phyloP scores from a whole-genome alignment of 2,329 filamentous ascomycete species.

The Trichoderma asperellum region DNA sequence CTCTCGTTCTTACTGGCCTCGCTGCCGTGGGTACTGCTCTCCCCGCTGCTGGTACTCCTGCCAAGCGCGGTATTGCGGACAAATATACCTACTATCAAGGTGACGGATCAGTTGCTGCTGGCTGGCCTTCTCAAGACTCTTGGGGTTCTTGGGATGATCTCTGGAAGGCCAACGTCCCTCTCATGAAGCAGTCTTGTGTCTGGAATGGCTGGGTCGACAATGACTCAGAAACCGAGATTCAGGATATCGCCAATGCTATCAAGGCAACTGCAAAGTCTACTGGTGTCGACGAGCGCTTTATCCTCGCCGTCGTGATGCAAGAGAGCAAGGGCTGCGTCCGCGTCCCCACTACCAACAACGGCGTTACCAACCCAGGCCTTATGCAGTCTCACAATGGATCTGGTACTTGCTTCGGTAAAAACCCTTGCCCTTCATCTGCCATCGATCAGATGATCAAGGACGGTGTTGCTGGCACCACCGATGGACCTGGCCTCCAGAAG shows the following conservation, averaged over 20 bases:
- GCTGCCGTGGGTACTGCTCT: slow-evolving; percentile 22
- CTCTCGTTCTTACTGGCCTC: slow-evolving; percentile 20
- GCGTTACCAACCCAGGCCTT: slow-evolving; percentile 49
- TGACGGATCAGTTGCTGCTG: slow-evolving; percentile 32
- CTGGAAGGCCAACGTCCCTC: slow-evolving; percentile 31
- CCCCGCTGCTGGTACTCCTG: background rate
- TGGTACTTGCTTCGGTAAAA: slow-evolving; percentile 45
- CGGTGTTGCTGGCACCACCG: slow-evolving; percentile 47
- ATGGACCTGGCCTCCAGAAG: slow-evolving; percentile 46
- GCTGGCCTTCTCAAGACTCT: slow-evolving; percentile 33
- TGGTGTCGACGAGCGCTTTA: slow-evolving; percentile 47
- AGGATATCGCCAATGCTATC: slow-evolving; percentile 37
- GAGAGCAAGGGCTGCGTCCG: slow-evolving; percentile 52
- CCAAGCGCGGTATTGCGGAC: slow-evolving; percentile 28
- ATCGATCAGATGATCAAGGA: slow-evolving; percentile 45
- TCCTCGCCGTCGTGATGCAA: slow-evolving; percentile 50
- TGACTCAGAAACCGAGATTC: slow-evolving; percentile 26
- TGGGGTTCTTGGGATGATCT: slow-evolving; percentile 33
- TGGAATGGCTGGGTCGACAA: slow-evolving; percentile 32
- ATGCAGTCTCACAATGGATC: slow-evolving; percentile 46
- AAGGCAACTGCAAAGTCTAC: slow-evolving; percentile 37
- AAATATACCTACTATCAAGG: slow-evolving; percentile 31
- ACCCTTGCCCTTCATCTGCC: slow-evolving; percentile 36
- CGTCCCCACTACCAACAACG: slow-evolving; percentile 46
- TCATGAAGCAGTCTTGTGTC: slow-evolving; percentile 30